Base-by-base conservation (phyloP, 495 filamentous ascomycete species). In the Immersiella caudata region DNA sequence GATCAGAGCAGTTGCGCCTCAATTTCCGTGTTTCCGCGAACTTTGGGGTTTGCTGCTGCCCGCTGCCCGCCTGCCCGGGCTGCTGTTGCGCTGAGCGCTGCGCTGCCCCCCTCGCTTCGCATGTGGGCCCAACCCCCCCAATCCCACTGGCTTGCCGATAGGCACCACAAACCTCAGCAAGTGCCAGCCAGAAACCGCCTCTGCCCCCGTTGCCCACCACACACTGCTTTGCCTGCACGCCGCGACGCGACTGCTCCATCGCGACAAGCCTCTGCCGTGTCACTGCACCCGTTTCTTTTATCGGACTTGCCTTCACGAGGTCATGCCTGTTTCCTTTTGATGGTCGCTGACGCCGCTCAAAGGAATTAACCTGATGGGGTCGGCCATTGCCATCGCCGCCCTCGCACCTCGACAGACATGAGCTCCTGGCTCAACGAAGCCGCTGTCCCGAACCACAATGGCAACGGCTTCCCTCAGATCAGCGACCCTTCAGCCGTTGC, bases 351-450 rank as follows among this genome's bases (percentile, higher is more conserved):
- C 82, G 63, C 74, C 72, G 71, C 71, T 57, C 72, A 71, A 78
- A 74, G 74, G 60, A 68, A 65, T 69, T 72, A 80, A 79, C 77
- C 80, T 82, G 80, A 82, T 82, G 81, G 82, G 79, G 79, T 75
- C 78, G 74, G 70, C 67, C 69, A 66, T 68, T 72, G 67, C 67
- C 70, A 67, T 60, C 64, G 63, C 70, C 76, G 54, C 68, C 71
- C 71, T 69, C 68, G 67, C 60, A 65, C 69, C 70, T 62, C 75
- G 70, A 71, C 64, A 66, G 73, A 72, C 83, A 93, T 92, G 90
- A 93, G 90, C 85, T 87, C 87, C 81, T 92, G 90, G 90, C 89
- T 90, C 82, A 89, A 89, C 83, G 90, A 93, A 81, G 85, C 84
- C 85, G 85, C 89, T 81, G 81, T 85, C 79, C 87, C 87, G 73